A percentile compares a stretch with the other conserved stretches of the same genome.
phyloP scores from a whole-genome alignment of 768 basidiomycete genomes.

The Hebeloma cylindrosporum region DNA sequence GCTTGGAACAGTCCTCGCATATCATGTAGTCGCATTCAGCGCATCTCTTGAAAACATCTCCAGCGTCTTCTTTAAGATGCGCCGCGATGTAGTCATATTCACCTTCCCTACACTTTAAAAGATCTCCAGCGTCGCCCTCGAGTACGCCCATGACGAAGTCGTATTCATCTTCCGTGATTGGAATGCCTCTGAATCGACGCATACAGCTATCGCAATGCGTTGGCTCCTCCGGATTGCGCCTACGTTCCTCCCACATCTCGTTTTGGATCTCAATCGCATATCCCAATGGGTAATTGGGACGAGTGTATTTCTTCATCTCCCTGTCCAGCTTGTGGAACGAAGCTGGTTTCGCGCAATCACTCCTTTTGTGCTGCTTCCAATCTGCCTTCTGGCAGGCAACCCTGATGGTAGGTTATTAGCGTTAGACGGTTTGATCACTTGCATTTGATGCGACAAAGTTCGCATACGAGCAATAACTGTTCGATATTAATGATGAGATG shows the following conservation, averaged over 20 bases:
- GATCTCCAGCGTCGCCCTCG: neutral
- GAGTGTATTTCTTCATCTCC: neutral
- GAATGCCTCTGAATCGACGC: neutral
- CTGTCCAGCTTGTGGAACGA: neutral
- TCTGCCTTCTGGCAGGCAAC: conserved; percentile 1
- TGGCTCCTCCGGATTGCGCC: neutral
- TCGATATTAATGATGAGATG: no score
- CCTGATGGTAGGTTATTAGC: neutral
- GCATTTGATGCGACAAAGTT: neutral
- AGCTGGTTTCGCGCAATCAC: neutral
- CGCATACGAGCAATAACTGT: conserved; percentile 1
- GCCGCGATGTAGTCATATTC: no score
- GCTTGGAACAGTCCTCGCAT: neutral
- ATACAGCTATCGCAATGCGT: neutral
- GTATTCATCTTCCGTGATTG: neutral
- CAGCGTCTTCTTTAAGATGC: no score
- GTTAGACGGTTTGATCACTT: no score
- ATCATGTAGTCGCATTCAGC: conserved; percentile 3
- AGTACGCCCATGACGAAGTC: no score
- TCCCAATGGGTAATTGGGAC: neutral
- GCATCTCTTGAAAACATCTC: conserved; percentile 1
- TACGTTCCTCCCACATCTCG: neutral
- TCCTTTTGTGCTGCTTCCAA: neutral
- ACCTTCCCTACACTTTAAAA: no score
- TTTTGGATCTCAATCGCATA: neutral